Evolutionary conservation across 169 alveolate species (phyloP).

Genomic region (Theileria orientalis): DNA sequence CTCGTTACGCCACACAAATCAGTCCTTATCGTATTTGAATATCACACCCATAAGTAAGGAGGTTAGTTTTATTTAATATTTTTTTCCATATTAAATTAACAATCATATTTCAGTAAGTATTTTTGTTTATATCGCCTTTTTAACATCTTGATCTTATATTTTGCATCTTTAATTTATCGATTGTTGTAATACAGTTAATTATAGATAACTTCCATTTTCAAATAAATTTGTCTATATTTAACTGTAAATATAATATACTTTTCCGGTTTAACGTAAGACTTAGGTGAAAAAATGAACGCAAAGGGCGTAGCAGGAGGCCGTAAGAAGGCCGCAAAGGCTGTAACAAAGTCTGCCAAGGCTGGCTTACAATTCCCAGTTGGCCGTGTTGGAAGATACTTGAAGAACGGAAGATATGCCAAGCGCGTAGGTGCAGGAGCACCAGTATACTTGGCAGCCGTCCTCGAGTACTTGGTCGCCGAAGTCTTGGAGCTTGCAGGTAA

Average conservation of each 20-base stretch:
- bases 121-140: not conserved
- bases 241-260: not conserved
- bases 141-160: not conserved
- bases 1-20: not conserved
- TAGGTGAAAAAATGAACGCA: constrained; percentile 57
- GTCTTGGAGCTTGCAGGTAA: constrained; percentile 98
- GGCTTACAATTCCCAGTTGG: constrained; percentile 99
- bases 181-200: not conserved
- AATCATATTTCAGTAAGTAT: not conserved
- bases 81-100: not conserved
- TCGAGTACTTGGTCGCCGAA: constrained; percentile 98
- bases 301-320: constrained; percentile 80
- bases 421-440: constrained; percentile 99
- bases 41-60: constrained; percentile 1
- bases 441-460: constrained; percentile 97
- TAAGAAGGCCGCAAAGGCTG: constrained; percentile 83
- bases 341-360: constrained; percentile 96
- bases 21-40: constrained; percentile 13
- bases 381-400: constrained; percentile 95
- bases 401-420: constrained; percentile 96
- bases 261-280: not conserved
- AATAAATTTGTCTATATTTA: not conserved
- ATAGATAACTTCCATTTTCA: not conserved
- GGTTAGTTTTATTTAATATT: constrained; percentile 7
- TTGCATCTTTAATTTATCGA: not conserved